Evolutionary conservation across 2,329 filamentous ascomycete species (phyloP).

Genomic region (Pseudogymnoascus sp.): DNA sequence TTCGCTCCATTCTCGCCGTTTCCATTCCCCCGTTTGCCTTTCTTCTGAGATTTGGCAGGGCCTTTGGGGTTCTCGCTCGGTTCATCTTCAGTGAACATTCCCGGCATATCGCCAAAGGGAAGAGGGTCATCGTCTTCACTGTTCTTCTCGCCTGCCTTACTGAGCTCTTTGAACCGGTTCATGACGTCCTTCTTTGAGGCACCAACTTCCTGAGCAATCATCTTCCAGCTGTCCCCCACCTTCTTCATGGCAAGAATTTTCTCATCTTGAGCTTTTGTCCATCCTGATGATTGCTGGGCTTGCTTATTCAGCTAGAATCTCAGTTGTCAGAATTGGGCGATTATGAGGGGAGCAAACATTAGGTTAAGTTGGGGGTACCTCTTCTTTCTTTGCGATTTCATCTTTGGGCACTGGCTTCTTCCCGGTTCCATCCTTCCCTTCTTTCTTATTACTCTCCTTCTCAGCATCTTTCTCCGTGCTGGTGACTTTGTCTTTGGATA

Average conservation of each 20-base stretch:
- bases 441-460: constrained; percentile 3
- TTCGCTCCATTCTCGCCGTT: background rate
- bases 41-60: background rate
- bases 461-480: constrained; percentile 5
- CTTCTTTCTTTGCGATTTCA: constrained; percentile 7
- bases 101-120: background rate
- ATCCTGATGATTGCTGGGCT: background rate
- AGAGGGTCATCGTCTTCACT: background rate
- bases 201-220: constrained; percentile 16
- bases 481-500: background rate
- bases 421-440: background rate
- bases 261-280: constrained; percentile 20
- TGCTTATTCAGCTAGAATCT: background rate
- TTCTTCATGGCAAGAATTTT: constrained; percentile 23
- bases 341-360: background rate
- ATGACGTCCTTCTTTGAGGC: constrained; percentile 15
- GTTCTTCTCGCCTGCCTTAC: constrained; percentile 9
- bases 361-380: background rate
- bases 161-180: constrained; percentile 16
- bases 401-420: background rate
- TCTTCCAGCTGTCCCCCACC: constrained; percentile 21
- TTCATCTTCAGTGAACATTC: background rate
- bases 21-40: constrained; percentile 11
- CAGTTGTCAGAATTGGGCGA: background rate
- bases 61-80: background rate